These are phyloP conservation scores for Xylariaceae sp. DNA, from an alignment of 2,329 filamentous ascomycete species.

Conservation along the genomic window DNA sequence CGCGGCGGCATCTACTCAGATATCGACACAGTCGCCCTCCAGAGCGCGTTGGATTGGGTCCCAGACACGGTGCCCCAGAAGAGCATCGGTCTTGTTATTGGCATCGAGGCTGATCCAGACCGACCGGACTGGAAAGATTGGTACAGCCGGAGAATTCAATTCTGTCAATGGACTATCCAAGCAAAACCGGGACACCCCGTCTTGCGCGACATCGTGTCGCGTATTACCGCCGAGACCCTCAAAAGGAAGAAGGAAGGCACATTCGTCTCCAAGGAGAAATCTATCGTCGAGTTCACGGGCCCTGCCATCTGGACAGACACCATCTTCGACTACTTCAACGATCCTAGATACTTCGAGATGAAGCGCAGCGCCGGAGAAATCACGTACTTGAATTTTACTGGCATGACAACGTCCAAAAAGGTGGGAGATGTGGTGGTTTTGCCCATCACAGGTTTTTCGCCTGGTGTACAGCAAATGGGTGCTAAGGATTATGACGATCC, in stretches of 20 bases:
- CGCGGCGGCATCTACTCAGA: constrained; percentile 78
- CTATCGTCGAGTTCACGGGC: constrained; percentile 91
- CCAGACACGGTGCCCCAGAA: constrained; percentile 77
- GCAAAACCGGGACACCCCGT: constrained; percentile 93
- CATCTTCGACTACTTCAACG: constrained; percentile 93
- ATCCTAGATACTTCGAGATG: constrained; percentile 87
- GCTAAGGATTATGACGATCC: constrained; percentile 87
- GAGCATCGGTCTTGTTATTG: constrained; percentile 84
- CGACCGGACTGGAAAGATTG: constrained; percentile 90
- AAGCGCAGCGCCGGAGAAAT: constrained; percentile 73
- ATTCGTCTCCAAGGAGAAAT: constrained; percentile 63
- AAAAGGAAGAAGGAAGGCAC: constrained; percentile 69
- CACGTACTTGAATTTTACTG: constrained; percentile 87
- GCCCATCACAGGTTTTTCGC: constrained; percentile 97
- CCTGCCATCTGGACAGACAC: constrained; percentile 94
- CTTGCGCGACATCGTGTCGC: constrained; percentile 83
- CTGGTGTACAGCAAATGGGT: constrained; percentile 92
- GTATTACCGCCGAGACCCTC: constrained; percentile 84
- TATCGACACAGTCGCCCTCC: constrained; percentile 88
- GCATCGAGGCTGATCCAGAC: constrained; percentile 96
- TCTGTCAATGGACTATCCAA: constrained; percentile 99
- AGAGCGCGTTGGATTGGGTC: constrained; percentile 86
- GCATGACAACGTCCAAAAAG: constrained; percentile 81
- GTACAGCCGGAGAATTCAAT: constrained; percentile 96
- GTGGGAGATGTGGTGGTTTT: constrained; percentile 93